These are phyloP conservation scores for Clavulina sp. DNA, from an alignment of 768 basidiomycete genomes.

Conservation along the genomic window DNA sequence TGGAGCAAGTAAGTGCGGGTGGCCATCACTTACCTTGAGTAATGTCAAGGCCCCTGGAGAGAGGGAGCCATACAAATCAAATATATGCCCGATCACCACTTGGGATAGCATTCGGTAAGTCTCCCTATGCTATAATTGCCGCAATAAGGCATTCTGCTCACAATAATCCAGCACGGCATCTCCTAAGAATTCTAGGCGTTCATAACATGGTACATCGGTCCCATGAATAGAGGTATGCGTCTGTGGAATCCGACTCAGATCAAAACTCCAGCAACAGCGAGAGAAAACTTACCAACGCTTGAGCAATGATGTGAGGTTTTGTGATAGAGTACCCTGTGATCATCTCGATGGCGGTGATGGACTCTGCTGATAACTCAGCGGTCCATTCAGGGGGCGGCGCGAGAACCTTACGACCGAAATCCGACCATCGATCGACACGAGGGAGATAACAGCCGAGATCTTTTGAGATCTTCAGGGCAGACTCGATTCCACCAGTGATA, in stretches of 20 bases:
- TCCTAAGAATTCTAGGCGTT: conserved; percentile 70
- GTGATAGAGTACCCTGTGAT: conserved; percentile 48
- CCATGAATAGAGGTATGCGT: conserved; percentile 48
- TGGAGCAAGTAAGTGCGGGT: neutral
- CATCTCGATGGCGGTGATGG: conserved; percentile 38
- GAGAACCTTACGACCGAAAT: conserved; percentile 29
- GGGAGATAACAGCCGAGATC: conserved; percentile 48
- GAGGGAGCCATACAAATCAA: conserved; percentile 39
- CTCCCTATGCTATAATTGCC: neutral
- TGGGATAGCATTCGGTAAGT: neutral
- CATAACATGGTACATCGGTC: conserved; percentile 41
- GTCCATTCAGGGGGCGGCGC: conserved; percentile 28
- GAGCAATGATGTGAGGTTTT: conserved; percentile 43
- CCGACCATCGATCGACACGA: conserved; percentile 49
- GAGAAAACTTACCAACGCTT: conserved; percentile 43
- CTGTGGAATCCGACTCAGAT: conserved; percentile 21
- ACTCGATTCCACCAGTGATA: conserved; percentile 50
- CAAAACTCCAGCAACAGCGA: neutral
- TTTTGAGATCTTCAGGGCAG: conserved; percentile 46
- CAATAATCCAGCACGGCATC: conserved; percentile 75
- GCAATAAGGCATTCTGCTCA: conserved; percentile 30
- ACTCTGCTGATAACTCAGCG: conserved; percentile 29
- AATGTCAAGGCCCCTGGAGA: conserved; percentile 64
- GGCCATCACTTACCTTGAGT: conserved; percentile 37
- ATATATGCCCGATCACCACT: conserved; percentile 67